Percentiles rank a stretch among this genome's conserved stretches.
phyloP scores from a whole-genome alignment of 2,329 filamentous ascomycete species.

The Colletotrichum aenigma region DNA sequence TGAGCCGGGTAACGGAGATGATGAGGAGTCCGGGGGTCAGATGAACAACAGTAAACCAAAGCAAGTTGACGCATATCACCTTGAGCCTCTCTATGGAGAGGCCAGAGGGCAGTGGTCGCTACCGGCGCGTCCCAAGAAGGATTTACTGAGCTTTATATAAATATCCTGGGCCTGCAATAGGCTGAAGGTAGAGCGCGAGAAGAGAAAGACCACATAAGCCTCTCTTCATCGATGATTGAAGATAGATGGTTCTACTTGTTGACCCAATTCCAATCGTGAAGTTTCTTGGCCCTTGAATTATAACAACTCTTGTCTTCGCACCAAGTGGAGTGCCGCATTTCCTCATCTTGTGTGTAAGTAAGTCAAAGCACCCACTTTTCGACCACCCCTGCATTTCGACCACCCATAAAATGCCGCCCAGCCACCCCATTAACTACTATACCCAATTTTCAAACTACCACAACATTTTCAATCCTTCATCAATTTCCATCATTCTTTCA shows the following conservation, averaged over 20 bases:
- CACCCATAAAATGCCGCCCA: no score
- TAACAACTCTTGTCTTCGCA: neutral
- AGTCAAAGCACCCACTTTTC: no score
- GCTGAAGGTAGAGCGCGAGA: fast-evolving
- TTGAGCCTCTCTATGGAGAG: neutral
- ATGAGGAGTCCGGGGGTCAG: neutral
- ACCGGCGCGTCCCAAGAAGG: neutral
- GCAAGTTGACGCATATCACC: neutral
- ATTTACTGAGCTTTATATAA: conserved; percentile 6
- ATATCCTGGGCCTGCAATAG: fast-evolving
- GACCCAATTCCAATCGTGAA: neutral
- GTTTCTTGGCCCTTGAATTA: neutral
- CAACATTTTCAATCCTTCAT: no score
- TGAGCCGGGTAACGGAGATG: conserved; percentile 28
- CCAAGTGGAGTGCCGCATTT: neutral
- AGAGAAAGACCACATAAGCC: fast-evolving
- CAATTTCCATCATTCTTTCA: no score
- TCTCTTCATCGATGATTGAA: neutral
- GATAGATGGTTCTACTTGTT: neutral
- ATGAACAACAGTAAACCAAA: neutral
- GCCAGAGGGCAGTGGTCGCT: neutral
- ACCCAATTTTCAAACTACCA: no score
- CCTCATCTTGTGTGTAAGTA: neutral
- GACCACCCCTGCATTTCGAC: no score
- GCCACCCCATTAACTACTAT: no score